Evolutionary conservation across 2,329 filamentous ascomycete species (phyloP).

Genomic region (Monilinia laxa): DNA sequence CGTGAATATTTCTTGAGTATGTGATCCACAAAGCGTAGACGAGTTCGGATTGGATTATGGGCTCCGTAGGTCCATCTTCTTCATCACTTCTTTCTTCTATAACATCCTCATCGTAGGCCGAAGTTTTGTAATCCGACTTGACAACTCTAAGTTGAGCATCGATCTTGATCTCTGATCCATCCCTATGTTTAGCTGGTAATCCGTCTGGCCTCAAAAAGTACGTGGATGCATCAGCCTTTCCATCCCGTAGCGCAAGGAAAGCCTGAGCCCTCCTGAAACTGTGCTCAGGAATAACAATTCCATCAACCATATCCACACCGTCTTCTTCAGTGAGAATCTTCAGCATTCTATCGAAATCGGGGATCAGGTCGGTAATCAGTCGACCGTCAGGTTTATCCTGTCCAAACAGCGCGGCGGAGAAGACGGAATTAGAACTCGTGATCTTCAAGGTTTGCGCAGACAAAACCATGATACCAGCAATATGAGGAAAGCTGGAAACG

Average conservation of each 20-base stretch:
- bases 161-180: conserved; percentile 88
- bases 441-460: conserved; percentile 76
- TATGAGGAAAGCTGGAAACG: conserved; percentile 93
- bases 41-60: conserved; percentile 64
- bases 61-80: conserved; percentile 46
- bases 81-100: conserved; percentile 62
- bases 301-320: conserved; percentile 77
- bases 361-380: conserved; percentile 76
- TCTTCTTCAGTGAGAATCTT: conserved; percentile 83
- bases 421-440: conserved; percentile 91
- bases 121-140: conserved; percentile 74
- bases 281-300: conserved; percentile 95
- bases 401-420: conserved; percentile 89
- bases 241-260: conserved; percentile 78
- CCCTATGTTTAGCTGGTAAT: conserved; percentile 80
- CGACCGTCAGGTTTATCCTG: conserved; percentile 80
- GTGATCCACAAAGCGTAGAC: conserved; percentile 97
- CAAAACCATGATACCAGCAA: conserved; percentile 93
- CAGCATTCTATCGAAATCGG: conserved; percentile 82
- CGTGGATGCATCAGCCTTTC: conserved; percentile 72
- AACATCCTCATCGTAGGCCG: conserved; percentile 59
- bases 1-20: conserved; percentile 90
- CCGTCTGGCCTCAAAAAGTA: conserved; percentile 84
- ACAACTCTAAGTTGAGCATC: conserved; percentile 97
- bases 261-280: conserved; percentile 89